Evolutionary conservation across 768 basidiomycete genomes (phyloP), one percentile per base, ranked within the genome.

Genomic region (Candolleomyces eurysporus): DNA sequence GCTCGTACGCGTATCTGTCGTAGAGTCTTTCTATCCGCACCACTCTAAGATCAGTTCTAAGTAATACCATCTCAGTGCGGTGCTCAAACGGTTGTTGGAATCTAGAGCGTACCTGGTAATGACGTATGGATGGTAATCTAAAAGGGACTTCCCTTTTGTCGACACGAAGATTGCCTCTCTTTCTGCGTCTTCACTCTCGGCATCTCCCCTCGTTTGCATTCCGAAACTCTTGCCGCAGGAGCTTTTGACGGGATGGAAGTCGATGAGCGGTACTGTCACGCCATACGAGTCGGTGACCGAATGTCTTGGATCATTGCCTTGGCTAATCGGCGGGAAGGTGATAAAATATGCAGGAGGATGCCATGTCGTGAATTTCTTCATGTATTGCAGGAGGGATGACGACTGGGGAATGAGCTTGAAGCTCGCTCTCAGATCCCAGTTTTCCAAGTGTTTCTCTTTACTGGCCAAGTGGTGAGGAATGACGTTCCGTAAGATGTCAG

Each of bases 391-490:
- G 3, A 67, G 66, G 9, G 75, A 76, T 0, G 75, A 68, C 1
- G 71, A 63, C 2, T 69, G 69, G 3, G 75, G 76, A 52, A 75
- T 59, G n/a, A 78, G 70, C 14, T 74, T 68, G 21, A 78, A 73
- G 8, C 76, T 73, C 4, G 71, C 78, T 19, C 76, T 71, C 36
- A 79, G 66, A 64, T 79, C 76, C 31, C 72, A 70, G 51, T 67
- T 68, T 4, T 65, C 61, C 42, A 78, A 63, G 4, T 68, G 8
- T 36, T 11, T 57, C 73, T 75, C 6, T 36, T 36, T 11, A 6
- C 6, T 36, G 6, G 6, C 6, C 36, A 36, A 8, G 2, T 1
- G 36, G 36, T 36, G 36, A 36, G 57, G 13, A 30, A 26, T 5
- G 17, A 46, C 14, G 31, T n/a, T 21, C 53, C n/a, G 43, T 7